phyloP scores from a whole-genome alignment of 1,284 basidiomycete species.

The Ceratobasidium theobromae region DNA sequence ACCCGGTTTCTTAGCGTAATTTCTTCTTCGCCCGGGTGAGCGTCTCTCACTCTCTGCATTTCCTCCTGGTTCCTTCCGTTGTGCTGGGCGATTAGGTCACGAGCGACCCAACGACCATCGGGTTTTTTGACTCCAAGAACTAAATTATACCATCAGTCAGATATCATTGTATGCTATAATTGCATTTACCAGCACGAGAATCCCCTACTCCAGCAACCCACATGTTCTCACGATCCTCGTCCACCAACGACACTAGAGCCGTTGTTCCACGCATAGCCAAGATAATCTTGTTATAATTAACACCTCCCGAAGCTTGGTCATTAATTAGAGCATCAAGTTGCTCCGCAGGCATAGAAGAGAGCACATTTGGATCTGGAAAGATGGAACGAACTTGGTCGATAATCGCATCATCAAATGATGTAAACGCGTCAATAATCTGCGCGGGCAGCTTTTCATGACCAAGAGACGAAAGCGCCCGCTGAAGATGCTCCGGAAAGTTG shows the following conservation, averaged over 20 bases:
- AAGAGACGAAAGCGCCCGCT: background rate
- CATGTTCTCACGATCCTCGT: slow-evolving; percentile 62
- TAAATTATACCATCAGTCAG: slow-evolving; percentile 39
- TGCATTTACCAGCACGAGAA: slow-evolving; percentile 62
- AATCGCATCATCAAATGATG: slow-evolving; percentile 20
- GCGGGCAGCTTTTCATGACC: background rate
- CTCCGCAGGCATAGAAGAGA: background rate
- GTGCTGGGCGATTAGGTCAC: slow-evolving; percentile 59
- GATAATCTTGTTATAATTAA: slow-evolving; percentile 61
- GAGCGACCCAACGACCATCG: slow-evolving; percentile 54
- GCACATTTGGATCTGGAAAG: slow-evolving; percentile 16
- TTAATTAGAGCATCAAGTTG: background rate
- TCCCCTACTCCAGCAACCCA: slow-evolving; percentile 74
- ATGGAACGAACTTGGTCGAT: background rate
- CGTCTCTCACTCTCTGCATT: slow-evolving; percentile 56
- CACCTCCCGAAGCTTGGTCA: slow-evolving; percentile 49
- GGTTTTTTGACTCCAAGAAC: slow-evolving; percentile 55
- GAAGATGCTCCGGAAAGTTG: slow-evolving; percentile 13
- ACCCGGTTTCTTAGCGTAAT: slow-evolving; percentile 62
- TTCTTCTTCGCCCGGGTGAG: slow-evolving; percentile 65
- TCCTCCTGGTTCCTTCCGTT: slow-evolving; percentile 64
- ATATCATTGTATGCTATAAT: slow-evolving; percentile 31
- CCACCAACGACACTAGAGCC: slow-evolving; percentile 64
- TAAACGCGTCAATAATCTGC: background rate
- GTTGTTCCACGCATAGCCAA: slow-evolving; percentile 75